Evolutionary conservation across 2,329 filamentous ascomycete genomes (phyloP), one percentile per base, ranked within the genome.

Genomic region (Colletotrichum sp.): DNA sequence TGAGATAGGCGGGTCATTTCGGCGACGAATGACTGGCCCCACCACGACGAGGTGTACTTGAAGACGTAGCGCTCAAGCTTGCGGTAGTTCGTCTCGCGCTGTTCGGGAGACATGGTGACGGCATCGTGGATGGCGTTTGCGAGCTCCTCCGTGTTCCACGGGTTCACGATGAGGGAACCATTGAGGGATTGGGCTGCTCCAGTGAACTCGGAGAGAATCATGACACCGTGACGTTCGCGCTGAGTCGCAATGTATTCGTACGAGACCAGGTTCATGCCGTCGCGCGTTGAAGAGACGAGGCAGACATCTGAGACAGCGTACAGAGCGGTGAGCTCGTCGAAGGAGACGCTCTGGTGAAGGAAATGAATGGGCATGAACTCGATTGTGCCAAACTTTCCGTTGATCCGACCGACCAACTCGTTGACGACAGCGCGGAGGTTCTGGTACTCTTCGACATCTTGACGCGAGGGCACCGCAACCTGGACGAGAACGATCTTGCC

Each of bases 361-460:
- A 98, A 99, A 86, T 99, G 97, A 80, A 99, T 99, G 1, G 97
- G 97, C 94, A 98, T 98, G 87, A 98, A 99, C 85, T 99, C 96
- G 81, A 99, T 94, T 36, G 96, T 98, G 84, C 96, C 96, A 82
- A 98, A 99, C 83, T 95, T 96, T 82, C 97, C 97, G 83, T 99
- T 99, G 87, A 99, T 99, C 77, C 96, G 92, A 49, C 97, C 97
- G 16, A 99, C 96, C 13, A 99, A 91, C 87, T 99, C 97, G 84
- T 99, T 99, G 82, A 98, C 96, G 6, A 98, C 95, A 24, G 96
- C 96, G 32, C 96, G 93, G 44, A 99, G 90, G 82, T 99, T 98
- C 85, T 99, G 96, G 83, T 99, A 99, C 83, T 99, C 97, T 82
- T 99, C 97, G 72, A 99, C 97, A 81, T 99, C 97, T 83, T 98